A percentile compares a stretch with the other conserved stretches of the same genome.
phyloP scores from a whole-genome alignment of 106 monocot species.

The Gastrodia elata region DNA sequence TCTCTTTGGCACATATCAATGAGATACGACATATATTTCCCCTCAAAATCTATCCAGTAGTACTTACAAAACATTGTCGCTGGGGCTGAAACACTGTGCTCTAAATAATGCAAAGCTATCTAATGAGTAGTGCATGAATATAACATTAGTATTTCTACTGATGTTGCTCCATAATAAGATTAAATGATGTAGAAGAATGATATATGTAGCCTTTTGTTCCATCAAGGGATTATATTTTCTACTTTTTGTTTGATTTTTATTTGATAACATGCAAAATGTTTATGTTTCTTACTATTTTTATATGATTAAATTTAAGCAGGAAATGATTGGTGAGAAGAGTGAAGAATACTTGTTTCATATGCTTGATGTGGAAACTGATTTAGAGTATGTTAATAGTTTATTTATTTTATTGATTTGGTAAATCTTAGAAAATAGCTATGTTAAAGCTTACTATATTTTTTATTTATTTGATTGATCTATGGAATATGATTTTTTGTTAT shows the following conservation, averaged over 20 bases:
- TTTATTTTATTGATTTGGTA: not conserved
- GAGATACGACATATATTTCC: no score
- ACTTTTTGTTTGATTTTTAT: not conserved
- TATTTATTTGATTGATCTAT: no score
- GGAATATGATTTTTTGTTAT: no score
- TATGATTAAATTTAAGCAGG: slow-evolving; percentile 31
- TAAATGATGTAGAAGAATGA: not conserved
- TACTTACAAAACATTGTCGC: no score
- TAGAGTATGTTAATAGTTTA: slow-evolving; percentile 50
- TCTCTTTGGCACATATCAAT: no score
- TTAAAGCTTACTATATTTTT: no score
- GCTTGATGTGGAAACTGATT: slow-evolving; percentile 99
- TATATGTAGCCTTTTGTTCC: not conserved
- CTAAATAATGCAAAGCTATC: no score
- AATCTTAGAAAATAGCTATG: not conserved
- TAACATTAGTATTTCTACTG: not conserved
- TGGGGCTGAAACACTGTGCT: no score
- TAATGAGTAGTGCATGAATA: not conserved
- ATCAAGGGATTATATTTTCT: not conserved
- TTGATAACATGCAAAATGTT: not conserved
- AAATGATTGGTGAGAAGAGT: slow-evolving; percentile 67
- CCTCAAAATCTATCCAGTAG: no score
- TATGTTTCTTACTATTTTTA: not conserved
- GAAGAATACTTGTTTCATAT: slow-evolving; percentile 87
- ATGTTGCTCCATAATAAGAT: not conserved